These are phyloP conservation scores for Serpula lacrymans DNA, from an alignment of 768 basidiomycete species.

Conservation along the genomic window DNA sequence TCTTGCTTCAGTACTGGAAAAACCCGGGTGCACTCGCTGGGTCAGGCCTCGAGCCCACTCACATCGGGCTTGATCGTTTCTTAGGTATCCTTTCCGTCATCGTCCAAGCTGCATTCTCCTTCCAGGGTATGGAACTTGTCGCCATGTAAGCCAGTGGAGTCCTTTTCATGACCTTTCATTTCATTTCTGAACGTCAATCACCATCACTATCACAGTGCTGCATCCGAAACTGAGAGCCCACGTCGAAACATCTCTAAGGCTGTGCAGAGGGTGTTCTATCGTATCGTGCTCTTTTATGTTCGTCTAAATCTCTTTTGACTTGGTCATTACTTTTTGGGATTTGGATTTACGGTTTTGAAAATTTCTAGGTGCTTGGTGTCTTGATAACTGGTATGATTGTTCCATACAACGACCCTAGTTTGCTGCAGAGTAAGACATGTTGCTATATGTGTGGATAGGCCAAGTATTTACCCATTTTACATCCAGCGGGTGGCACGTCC, in stretches of 20 bases:
- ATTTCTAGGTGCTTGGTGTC: slow-evolving; percentile 58
- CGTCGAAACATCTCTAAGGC: slow-evolving; percentile 76
- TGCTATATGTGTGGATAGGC: not conserved
- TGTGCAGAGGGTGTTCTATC: slow-evolving; percentile 71
- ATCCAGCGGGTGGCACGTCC: slow-evolving; percentile 45
- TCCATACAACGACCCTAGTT: slow-evolving; percentile 50
- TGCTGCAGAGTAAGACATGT: slow-evolving; percentile 37
- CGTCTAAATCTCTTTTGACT: slow-evolving; percentile 12
- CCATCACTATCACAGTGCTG: slow-evolving; percentile 42
- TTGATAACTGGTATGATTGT: slow-evolving; percentile 75
- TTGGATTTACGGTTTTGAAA: too few relatives aligned
- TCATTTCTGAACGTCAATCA: not conserved
- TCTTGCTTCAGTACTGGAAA: slow-evolving; percentile 40
- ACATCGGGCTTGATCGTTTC: slow-evolving; percentile 6
- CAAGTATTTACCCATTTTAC: not conserved
- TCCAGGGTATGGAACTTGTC: slow-evolving; percentile 50
- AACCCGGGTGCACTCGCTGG: slow-evolving; percentile 47
- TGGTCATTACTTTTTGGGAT: not conserved
- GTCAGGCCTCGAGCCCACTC: slow-evolving; percentile 1
- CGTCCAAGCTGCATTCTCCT: slow-evolving; percentile 52
- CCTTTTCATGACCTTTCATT: slow-evolving; percentile 7
- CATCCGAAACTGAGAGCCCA: slow-evolving; percentile 75
- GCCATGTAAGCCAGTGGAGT: slow-evolving; percentile 23
- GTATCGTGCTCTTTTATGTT: slow-evolving; percentile 77
- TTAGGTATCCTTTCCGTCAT: slow-evolving; percentile 45